Evolutionary conservation across 2,329 filamentous ascomycete genomes (phyloP).

Genomic region (Talaromyces sp.): DNA sequence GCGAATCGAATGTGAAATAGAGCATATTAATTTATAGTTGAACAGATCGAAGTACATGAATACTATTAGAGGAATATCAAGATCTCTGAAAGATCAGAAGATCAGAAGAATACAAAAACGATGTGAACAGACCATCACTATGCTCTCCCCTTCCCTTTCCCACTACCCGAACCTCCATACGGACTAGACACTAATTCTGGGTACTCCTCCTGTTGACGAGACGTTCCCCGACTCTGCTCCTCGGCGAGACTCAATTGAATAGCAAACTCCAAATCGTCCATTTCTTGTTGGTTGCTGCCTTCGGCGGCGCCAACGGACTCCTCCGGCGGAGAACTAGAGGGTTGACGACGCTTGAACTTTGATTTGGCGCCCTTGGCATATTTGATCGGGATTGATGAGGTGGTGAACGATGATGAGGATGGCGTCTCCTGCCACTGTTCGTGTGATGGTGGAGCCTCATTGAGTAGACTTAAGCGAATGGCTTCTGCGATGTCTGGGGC

Average conservation of each 20-base stretch:
- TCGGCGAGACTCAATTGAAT: slow-evolving; percentile 61
- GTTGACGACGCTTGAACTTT: slow-evolving; percentile 20
- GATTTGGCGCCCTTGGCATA: slow-evolving; percentile 30
- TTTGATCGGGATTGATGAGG: slow-evolving; percentile 33
- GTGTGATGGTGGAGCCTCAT: slow-evolving; percentile 27
- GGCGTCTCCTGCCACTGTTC: slow-evolving; percentile 14
- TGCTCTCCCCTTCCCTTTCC: slow-evolving; percentile 31
- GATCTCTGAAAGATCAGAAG: background rate
- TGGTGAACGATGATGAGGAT: slow-evolving; percentile 1
- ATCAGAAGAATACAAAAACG: background rate
- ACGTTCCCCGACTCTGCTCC: slow-evolving; percentile 46
- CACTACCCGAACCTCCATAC: slow-evolving; percentile 30
- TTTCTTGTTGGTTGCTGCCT: slow-evolving; percentile 44
- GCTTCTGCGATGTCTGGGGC: slow-evolving; percentile 61
- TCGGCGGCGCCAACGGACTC: slow-evolving; percentile 22
- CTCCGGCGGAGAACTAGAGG: slow-evolving; percentile 18
- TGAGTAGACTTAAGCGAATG: slow-evolving; percentile 52
- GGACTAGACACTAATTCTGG: slow-evolving; percentile 26
- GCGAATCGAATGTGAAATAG: background rate
- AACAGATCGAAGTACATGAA: background rate
- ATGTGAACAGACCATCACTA: slow-evolving; percentile 5
- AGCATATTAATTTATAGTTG: background rate
- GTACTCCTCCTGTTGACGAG: slow-evolving; percentile 31
- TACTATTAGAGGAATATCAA: background rate
- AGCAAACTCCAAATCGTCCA: slow-evolving; percentile 59